Base-by-base conservation (phyloP, 495 filamentous ascomycete genomes). In the Mytilinidion resinicola region DNA sequence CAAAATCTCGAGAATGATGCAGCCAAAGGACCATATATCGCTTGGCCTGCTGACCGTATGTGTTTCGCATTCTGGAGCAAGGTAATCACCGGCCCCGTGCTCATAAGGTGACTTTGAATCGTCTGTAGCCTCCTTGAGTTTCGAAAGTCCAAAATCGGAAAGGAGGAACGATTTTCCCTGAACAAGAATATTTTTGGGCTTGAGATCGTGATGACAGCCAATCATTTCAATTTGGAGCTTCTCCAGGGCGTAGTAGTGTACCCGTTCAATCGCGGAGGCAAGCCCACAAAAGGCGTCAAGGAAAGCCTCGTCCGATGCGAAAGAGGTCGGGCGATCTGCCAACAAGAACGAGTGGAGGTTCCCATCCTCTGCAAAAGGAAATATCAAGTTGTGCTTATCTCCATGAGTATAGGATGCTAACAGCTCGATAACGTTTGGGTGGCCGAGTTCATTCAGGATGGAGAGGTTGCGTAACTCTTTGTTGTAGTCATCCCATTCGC, bases 1-100 rank as follows among this genome's bases (percentile, higher is more conserved):
- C 19, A 64, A 49, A 30, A 62, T 55, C 44, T 69, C 69, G 17
- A 56, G 48, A 20, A 71, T 56, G 30, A 71, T 67, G 51, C 68
- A 71, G 33, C 68, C 69, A 42, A 71, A 49, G 0, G 65, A 67
- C 68, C 69, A 71, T 21, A 70, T 61, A 53, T 71, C 69, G 12
- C 59, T 59, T 12, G 60, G 51, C 38, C 66, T 53, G 46, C 47
- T 44, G 25, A 68, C 57, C 3, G 49, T 25, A 19, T 21, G 15
- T 9, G 39, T 55, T 37, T 57, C 54, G 15, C 33, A 54, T 41
- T 57, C 46, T 33, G 38, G 57, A 44, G 51, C 51, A 8, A 41
- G 34, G 20, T 53, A 53, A 35, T 53, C 25, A 9, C 12, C 51
- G 15, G 33, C 12, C 15, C 30, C 51, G 4, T 35, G 19, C 36